Evolutionary conservation across 2,329 filamentous ascomycete genomes (phyloP).

Genomic region (Cercospora zeae-maydis): DNA sequence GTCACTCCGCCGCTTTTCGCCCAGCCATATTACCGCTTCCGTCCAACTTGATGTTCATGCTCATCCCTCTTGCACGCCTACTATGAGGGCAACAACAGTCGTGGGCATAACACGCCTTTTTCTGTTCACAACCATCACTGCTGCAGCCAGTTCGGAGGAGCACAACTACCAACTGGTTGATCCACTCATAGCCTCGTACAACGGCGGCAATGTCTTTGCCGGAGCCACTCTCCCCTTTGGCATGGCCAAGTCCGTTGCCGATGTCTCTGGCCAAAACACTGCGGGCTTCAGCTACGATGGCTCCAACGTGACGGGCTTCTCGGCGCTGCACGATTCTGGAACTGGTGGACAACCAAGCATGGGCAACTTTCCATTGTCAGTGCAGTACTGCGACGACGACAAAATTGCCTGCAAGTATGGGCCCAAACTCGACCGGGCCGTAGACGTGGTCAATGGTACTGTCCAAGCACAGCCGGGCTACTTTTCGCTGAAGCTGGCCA

Average conservation of each 20-base stretch:
- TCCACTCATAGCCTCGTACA: constrained; percentile 43
- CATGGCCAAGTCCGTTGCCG: constrained; percentile 47
- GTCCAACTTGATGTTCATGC: background rate
- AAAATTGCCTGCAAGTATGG: constrained; percentile 58
- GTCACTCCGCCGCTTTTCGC: background rate
- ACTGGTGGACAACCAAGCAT: constrained; percentile 39
- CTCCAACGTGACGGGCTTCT: constrained; percentile 45
- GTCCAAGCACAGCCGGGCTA: constrained; percentile 56
- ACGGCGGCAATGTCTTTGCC: constrained; percentile 43
- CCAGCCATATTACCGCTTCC: background rate
- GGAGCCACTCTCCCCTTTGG: constrained; percentile 41
- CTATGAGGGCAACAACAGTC: background rate
- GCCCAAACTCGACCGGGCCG: constrained; percentile 48
- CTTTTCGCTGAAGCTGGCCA: constrained; percentile 55
- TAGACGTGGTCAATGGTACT: constrained; percentile 48
- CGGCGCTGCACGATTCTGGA: constrained; percentile 50
- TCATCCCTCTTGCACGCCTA: background rate
- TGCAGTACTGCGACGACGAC: constrained; percentile 20
- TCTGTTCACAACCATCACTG: background rate
- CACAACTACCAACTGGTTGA: constrained; percentile 36
- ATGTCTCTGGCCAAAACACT: constrained; percentile 50
- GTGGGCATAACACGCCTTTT: background rate
- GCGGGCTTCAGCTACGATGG: constrained; percentile 53
- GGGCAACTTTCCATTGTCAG: constrained; percentile 27
- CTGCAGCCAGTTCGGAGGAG: background rate